These are phyloP conservation scores for Nephelium lappaceum DNA, from an alignment of 345 rosid genomes.

Conservation along the genomic window DNA sequence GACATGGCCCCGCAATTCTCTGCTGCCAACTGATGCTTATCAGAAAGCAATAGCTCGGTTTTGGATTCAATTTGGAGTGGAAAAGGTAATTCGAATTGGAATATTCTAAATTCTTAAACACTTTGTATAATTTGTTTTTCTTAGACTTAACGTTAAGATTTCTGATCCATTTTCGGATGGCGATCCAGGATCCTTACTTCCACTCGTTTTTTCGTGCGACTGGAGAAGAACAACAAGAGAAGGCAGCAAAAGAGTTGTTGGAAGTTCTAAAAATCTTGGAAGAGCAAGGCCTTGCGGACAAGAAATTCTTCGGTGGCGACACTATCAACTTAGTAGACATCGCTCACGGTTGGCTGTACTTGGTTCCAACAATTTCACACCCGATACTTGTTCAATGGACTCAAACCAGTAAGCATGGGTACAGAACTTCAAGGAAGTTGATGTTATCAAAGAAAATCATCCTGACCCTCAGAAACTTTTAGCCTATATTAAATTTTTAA, in stretches of 20 bases:
- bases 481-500: not conserved
- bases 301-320: constrained; percentile 32
- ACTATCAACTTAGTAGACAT: constrained; percentile 21
- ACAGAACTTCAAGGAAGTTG: constrained; percentile 17
- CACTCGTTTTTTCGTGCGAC: not conserved
- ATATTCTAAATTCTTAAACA: too few species aligned
- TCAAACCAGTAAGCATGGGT: too few species aligned
- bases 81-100: constrained; percentile 12
- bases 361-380: too few species aligned
- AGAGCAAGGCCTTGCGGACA: constrained; percentile 25
- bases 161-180: too few species aligned
- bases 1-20: constrained; percentile 14
- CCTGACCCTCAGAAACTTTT: constrained; percentile 21
- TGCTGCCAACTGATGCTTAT: constrained; percentile 19
- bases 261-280: constrained; percentile 22
- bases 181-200: not conserved
- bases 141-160: too few species aligned
- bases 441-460: constrained; percentile 23
- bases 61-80: constrained; percentile 14
- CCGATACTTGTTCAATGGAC: too few species aligned
- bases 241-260: not conserved
- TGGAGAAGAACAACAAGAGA: constrained; percentile 24
- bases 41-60: constrained; percentile 21
- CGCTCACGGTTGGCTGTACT: constrained; percentile 8
- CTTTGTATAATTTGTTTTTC: not conserved